phyloP scores from a whole-genome alignment of 1,284 basidiomycete genomes.

The Termitomyces sp. region DNA sequence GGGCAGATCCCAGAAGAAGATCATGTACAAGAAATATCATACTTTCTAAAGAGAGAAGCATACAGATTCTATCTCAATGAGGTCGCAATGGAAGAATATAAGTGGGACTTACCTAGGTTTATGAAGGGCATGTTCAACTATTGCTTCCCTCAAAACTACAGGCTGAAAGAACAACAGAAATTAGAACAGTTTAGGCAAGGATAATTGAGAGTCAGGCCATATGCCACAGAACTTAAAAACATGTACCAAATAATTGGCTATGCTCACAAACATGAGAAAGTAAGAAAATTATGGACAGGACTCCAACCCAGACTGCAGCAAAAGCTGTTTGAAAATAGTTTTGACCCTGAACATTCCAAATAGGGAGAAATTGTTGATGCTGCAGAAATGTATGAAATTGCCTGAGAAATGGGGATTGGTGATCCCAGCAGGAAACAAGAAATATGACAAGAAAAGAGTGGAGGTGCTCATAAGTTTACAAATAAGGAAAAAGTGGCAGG shows the following conservation, averaged over 20 bases:
- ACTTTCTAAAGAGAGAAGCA: constrained; percentile 1
- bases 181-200: background rate
- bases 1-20: background rate
- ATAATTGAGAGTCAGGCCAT: background rate
- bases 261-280: background rate
- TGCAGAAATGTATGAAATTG: background rate
- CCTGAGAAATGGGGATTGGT: background rate
- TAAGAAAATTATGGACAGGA: background rate
- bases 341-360: background rate
- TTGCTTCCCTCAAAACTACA: background rate
- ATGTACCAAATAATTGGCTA: constrained; percentile 1
- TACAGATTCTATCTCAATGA: constrained; percentile 3
- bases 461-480: too few species aligned
- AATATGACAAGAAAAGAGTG: background rate
- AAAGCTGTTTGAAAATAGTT: background rate
- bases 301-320: background rate
- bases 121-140: constrained; percentile 1
- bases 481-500: too few species aligned
- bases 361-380: background rate
- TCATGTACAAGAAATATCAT: background rate
- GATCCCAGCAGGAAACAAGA: background rate
- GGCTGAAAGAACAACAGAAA: background rate
- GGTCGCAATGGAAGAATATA: background rate
- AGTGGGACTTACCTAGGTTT: background rate
- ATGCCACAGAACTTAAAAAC: background rate